These are phyloP conservation scores for Neurospora sp. DNA, from an alignment of 2,329 filamentous ascomycete species.

Conservation along the genomic window DNA sequence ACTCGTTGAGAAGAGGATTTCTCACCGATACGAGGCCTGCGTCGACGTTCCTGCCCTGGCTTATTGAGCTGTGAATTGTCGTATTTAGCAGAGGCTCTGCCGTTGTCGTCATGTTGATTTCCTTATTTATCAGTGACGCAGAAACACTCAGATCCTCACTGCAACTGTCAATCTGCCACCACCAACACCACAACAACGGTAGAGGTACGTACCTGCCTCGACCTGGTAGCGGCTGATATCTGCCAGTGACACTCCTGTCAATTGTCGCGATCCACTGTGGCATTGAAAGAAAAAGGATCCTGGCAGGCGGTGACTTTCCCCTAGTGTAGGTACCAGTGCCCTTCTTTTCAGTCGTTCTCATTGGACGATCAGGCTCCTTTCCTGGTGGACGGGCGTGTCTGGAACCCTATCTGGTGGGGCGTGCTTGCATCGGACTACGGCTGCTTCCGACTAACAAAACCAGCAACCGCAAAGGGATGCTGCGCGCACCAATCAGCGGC, in stretches of 20 bases:
- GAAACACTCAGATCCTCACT: neutral
- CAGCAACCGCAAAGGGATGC: neutral
- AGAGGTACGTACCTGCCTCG: no score
- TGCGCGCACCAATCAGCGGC: slow-evolving; percentile 7
- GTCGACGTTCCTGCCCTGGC: neutral
- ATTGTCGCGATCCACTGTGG: slow-evolving; percentile 1
- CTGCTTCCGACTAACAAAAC: slow-evolving; percentile 8
- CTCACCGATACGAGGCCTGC: neutral
- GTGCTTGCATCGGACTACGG: slow-evolving; percentile 7
- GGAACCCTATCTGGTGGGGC: neutral
- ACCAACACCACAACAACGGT: neutral
- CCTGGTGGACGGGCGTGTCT: neutral
- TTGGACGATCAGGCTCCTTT: neutral
- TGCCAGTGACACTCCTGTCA: neutral
- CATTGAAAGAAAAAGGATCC: neutral
- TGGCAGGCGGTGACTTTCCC: neutral
- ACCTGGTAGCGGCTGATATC: neutral
- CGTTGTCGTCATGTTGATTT: neutral
- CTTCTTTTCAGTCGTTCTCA: no score
- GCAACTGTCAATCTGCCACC: neutral
- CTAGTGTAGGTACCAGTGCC: no score
- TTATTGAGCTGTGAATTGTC: neutral
- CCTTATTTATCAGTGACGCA: neutral
- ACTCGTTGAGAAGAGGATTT: neutral
- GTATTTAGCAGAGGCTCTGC: neutral